phyloP scores from a whole-genome alignment of 2,329 filamentous ascomycete species.

The Aspergillus fumigatus region DNA sequence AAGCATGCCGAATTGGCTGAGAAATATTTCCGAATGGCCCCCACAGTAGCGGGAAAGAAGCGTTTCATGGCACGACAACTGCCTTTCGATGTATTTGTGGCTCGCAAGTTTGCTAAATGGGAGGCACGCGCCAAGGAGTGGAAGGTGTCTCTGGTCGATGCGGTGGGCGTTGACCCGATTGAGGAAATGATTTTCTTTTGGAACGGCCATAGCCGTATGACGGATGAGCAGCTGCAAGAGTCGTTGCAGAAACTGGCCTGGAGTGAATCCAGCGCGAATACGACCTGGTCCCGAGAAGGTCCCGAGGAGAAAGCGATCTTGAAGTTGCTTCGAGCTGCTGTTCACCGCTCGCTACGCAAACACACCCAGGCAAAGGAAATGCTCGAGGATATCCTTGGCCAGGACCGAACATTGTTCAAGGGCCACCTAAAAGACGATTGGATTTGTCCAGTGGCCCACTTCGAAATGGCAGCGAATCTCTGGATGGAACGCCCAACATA shows the following conservation, averaged over 20 bases:
- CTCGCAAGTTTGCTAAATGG: conserved; percentile 84
- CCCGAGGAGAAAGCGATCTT: conserved; percentile 61
- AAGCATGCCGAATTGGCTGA: conserved; percentile 61
- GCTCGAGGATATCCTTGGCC: conserved; percentile 60
- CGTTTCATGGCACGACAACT: conserved; percentile 84
- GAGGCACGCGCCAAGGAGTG: conserved; percentile 67
- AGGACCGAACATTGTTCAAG: conserved; percentile 53
- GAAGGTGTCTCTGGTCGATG: conserved; percentile 68
- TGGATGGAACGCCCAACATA: conserved; percentile 63
- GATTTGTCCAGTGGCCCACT: conserved; percentile 73
- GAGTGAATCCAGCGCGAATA: conserved; percentile 57
- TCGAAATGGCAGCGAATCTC: conserved; percentile 77
- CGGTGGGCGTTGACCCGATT: conserved; percentile 72
- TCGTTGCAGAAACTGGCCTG: conserved; percentile 64
- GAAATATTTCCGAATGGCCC: conserved; percentile 66
- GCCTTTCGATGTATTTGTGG: conserved; percentile 82
- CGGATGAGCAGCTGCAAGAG: conserved; percentile 56
- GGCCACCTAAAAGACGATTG: conserved; percentile 46
- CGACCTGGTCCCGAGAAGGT: conserved; percentile 48
- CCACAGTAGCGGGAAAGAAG: conserved; percentile 74
- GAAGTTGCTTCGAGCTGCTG: conserved; percentile 61
- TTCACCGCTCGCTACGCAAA: conserved; percentile 60
- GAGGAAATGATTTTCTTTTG: conserved; percentile 94
- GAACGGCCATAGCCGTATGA: conserved; percentile 84
- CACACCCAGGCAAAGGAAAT: conserved; percentile 62